Percentiles rank a stretch among this genome's conserved stretches.
Conservation (phyloP, 2,329 filamentous ascomycete species). For the Pseudogymnoascus destructans region DNA sequence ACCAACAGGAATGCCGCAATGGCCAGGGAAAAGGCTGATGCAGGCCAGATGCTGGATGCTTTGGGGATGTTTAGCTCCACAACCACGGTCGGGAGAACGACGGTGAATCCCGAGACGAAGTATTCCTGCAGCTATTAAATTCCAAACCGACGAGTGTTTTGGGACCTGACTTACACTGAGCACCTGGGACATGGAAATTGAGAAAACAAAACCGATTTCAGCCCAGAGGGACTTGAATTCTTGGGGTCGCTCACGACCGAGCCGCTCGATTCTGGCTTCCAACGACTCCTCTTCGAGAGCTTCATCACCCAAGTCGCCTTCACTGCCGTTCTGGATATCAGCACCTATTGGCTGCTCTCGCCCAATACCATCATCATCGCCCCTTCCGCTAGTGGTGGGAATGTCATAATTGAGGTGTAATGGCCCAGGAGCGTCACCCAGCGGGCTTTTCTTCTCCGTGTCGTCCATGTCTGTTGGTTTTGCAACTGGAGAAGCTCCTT, state of each 20-base stretch:
- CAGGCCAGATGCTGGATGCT: slow-evolving; percentile 49
- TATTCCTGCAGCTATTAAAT: slow-evolving; percentile 36
- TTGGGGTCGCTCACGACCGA: slow-evolving; percentile 44
- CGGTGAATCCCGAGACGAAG: slow-evolving; percentile 61
- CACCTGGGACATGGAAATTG: slow-evolving; percentile 45
- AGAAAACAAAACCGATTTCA: slow-evolving; percentile 47
- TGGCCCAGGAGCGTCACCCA: not conserved
- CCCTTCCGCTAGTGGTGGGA: not conserved
- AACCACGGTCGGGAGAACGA: slow-evolving; percentile 55
- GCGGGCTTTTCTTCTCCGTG: not conserved
- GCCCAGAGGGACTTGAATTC: slow-evolving; percentile 38
- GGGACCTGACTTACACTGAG: slow-evolving; percentile 31
- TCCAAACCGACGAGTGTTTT: not conserved
- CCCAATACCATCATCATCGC: not conserved
- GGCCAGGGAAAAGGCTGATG: slow-evolving; percentile 44
- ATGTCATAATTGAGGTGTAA: not conserved
- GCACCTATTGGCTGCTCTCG: not conserved
- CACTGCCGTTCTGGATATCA: not conserved
- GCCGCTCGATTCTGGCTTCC: slow-evolving; percentile 34
- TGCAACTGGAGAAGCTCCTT: not conserved
- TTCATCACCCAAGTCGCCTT: not conserved
- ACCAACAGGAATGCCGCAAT: slow-evolving; percentile 47
- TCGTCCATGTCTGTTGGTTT: not conserved
- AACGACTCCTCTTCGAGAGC: slow-evolving; percentile 20
- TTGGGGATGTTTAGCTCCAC: slow-evolving; percentile 49